These are phyloP conservation scores for Gonium pectorale DNA, from an alignment of 139 green algal genomes.

Conservation along the genomic window DNA sequence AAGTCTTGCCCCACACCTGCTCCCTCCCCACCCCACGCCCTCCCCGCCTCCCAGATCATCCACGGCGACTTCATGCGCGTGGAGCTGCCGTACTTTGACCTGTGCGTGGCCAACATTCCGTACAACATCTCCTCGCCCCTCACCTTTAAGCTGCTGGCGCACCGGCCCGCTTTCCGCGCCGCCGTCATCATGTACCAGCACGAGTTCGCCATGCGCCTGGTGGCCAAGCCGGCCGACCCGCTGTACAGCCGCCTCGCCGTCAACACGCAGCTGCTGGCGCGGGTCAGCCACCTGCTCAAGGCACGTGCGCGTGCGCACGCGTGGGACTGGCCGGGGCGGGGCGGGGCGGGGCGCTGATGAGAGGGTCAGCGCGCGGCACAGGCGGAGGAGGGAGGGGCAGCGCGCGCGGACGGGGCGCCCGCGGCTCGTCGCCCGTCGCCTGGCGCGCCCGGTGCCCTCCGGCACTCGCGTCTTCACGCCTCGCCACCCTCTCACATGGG, in stretches of 20 bases:
- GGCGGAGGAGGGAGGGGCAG: no score
- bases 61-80: conserved; percentile 93
- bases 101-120: conserved; percentile 99
- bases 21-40: background rate
- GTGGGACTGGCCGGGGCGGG: no score
- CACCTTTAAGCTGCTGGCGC: conserved; percentile 98
- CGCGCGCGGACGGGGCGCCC: no score
- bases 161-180: conserved; percentile 77
- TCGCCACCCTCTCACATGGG: no score
- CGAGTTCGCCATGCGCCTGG: conserved; percentile 99
- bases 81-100: conserved; percentile 99
- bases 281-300: conserved; percentile 69
- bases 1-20: background rate
- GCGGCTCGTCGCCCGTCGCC: no score
- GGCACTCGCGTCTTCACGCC: no score
- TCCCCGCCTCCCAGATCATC: conserved; percentile 82
- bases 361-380: no score
- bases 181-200: conserved; percentile 99
- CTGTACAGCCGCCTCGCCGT: conserved; percentile 93
- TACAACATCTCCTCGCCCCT: conserved; percentile 99
- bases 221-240: conserved; percentile 88
- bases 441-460: no score
- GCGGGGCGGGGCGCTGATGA: no score
- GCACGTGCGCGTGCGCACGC: background rate
- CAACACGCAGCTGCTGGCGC: conserved; percentile 97